Evolutionary conservation across 345 rosid genomes (phyloP).

Genomic region (Anacardium occidentale): DNA sequence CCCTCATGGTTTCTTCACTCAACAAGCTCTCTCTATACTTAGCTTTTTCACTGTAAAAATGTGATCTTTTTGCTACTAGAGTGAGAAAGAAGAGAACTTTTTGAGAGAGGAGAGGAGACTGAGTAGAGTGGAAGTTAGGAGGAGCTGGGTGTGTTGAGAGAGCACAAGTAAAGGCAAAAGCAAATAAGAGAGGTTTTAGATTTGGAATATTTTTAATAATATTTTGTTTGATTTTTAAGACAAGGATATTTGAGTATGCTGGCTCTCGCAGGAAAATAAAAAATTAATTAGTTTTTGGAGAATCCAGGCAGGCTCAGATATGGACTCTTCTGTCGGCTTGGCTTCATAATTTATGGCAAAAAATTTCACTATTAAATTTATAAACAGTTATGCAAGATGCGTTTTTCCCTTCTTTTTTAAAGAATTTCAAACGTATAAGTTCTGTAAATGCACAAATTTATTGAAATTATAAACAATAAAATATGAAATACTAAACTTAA

Average conservation of each 20-base stretch:
- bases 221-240: constrained; percentile 1
- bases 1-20: constrained; percentile 40
- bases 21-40: background rate
- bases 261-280: background rate
- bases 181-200: constrained; percentile 13
- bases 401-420: no score
- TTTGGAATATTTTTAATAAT: constrained; percentile 24
- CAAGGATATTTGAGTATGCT: background rate
- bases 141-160: constrained; percentile 11
- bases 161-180: background rate
- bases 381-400: no score
- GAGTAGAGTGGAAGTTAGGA: constrained; percentile 27
- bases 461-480: no score
- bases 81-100: background rate
- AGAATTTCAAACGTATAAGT: no score
- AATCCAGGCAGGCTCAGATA: constrained; percentile 6
- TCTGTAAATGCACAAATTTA: no score
- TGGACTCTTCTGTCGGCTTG: background rate
- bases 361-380: no score
- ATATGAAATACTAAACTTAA: no score
- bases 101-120: background rate
- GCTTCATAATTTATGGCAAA: background rate
- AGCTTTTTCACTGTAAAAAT: constrained; percentile 1
- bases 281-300: background rate
- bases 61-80: background rate